phyloP scores from a whole-genome alignment of 2,329 filamentous ascomycete species.

The Rhynchosporium agropyri region DNA sequence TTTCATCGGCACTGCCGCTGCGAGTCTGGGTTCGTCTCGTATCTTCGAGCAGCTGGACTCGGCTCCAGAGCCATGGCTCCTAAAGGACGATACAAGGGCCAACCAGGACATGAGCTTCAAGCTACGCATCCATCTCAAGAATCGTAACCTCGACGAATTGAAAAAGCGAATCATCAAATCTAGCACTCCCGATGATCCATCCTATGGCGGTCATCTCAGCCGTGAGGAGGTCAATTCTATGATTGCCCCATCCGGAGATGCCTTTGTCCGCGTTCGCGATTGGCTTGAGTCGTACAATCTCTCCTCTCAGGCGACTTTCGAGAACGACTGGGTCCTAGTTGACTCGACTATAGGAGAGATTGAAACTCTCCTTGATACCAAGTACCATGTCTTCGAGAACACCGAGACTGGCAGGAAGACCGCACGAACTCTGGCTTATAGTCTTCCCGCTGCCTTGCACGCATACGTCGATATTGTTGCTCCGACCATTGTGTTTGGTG shows the following conservation, averaged over 20 bases:
- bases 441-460: slow-evolving; percentile 43
- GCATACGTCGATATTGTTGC: slow-evolving; percentile 46
- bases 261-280: slow-evolving; percentile 43
- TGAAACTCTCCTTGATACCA: slow-evolving; percentile 37
- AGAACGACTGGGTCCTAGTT: slow-evolving; percentile 54
- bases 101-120: slow-evolving; percentile 23
- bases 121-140: slow-evolving; percentile 38
- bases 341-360: slow-evolving; percentile 35
- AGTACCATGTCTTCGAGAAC: slow-evolving; percentile 38
- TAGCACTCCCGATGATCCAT: slow-evolving; percentile 50
- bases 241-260: slow-evolving; percentile 46
- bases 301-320: slow-evolving; percentile 47
- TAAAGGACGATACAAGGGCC: slow-evolving; percentile 15
- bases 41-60: slow-evolving; percentile 22
- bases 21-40: slow-evolving; percentile 14
- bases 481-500: slow-evolving; percentile 52
- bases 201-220: slow-evolving; percentile 54
- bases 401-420: slow-evolving; percentile 50
- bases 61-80: slow-evolving; percentile 23
- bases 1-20: background rate
- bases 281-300: slow-evolving; percentile 50
- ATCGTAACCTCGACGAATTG: slow-evolving; percentile 38
- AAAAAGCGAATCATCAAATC: slow-evolving; percentile 41
- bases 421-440: slow-evolving; percentile 52
- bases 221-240: slow-evolving; percentile 48